Percentiles rank a stretch among this genome's conserved stretches.
Conservation (phyloP, 352 stramenopile genomes). For the Blastocystis sp. region DNA sequence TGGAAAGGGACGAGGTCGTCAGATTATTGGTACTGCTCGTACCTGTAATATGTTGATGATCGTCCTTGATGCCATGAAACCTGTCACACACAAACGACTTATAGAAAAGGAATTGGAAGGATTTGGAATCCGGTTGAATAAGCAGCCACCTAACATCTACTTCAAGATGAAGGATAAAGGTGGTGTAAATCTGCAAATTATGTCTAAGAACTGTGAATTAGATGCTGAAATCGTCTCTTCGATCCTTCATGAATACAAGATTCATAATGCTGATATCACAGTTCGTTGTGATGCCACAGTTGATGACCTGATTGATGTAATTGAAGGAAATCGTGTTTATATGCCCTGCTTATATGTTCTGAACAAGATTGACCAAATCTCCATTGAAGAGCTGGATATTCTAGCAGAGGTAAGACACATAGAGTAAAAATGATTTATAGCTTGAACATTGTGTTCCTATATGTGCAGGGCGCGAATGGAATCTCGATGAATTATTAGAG, state of each 20-base stretch:
- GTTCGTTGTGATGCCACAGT: constrained; percentile 81
- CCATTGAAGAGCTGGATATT: constrained; percentile 95
- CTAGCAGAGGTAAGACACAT: constrained; percentile 72
- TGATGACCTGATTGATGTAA: constrained; percentile 97
- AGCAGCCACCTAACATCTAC: constrained; percentile 88
- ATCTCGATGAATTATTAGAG: constrained; percentile 90
- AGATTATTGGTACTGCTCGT: constrained; percentile 89
- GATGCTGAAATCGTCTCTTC: constrained; percentile 84
- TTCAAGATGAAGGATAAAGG: constrained; percentile 89
- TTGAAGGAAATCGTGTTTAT: constrained; percentile 94
- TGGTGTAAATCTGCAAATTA: constrained; percentile 92
- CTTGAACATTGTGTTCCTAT: constrained; percentile 95
- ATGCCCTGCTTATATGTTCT: constrained; percentile 95
- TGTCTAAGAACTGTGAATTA: constrained; percentile 70
- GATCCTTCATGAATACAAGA: constrained; percentile 95
- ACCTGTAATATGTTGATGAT: constrained; percentile 97
- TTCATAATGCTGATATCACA: constrained; percentile 91
- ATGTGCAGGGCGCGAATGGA: constrained; percentile 89
- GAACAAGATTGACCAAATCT: constrained; percentile 98
- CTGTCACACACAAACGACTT: constrained; percentile 92
- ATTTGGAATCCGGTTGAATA: constrained; percentile 96
- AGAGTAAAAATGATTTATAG: constrained; percentile 67
- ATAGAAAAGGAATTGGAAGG: constrained; percentile 94
- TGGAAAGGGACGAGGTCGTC: constrained; percentile 86
- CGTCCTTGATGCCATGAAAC: constrained; percentile 90